These are phyloP conservation scores for Fusarium mundagurra DNA, from an alignment of 2,329 filamentous ascomycete species.

Conservation along the genomic window DNA sequence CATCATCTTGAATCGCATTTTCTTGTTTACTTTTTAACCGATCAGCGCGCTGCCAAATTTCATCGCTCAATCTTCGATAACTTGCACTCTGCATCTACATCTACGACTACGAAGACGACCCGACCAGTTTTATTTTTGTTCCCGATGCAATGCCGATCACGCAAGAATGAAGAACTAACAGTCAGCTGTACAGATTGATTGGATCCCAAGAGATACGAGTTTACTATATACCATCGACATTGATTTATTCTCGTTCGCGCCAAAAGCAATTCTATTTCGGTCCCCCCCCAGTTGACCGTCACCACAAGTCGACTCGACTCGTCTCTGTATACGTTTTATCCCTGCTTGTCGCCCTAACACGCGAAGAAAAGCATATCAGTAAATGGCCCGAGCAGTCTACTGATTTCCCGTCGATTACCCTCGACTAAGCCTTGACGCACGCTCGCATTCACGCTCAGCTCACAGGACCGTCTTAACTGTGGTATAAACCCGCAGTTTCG, in stretches of 20 bases:
- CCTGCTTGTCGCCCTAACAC: constrained; percentile 32
- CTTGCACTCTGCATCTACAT: neutral
- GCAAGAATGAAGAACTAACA: constrained; percentile 5
- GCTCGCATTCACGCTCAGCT: neutral
- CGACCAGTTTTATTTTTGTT: neutral
- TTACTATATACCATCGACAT: constrained; percentile 13
- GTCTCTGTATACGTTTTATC: constrained; percentile 20
- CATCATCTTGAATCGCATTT: no score
- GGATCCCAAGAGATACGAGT: constrained; percentile 12
- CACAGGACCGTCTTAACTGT: constrained; percentile 28
- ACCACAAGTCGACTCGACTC: constrained; percentile 8
- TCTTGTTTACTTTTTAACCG: neutral
- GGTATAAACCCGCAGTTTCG: constrained; percentile 21
- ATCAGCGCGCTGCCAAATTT: neutral
- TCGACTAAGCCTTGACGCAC: constrained; percentile 18
- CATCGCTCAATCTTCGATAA: neutral
- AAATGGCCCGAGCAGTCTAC: constrained; percentile 48
- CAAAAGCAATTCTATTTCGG: constrained; percentile 23
- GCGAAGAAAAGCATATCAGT: constrained; percentile 34
- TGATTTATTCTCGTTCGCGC: constrained; percentile 18
- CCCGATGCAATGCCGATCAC: neutral
- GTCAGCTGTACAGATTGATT: constrained; percentile 5
- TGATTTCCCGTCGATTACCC: constrained; percentile 36
- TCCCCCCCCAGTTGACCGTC: neutral
- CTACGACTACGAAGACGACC: neutral